These are phyloP conservation scores for Aspergillus campestris DNA, from an alignment of 495 filamentous ascomycete genomes.

Conservation along the genomic window DNA sequence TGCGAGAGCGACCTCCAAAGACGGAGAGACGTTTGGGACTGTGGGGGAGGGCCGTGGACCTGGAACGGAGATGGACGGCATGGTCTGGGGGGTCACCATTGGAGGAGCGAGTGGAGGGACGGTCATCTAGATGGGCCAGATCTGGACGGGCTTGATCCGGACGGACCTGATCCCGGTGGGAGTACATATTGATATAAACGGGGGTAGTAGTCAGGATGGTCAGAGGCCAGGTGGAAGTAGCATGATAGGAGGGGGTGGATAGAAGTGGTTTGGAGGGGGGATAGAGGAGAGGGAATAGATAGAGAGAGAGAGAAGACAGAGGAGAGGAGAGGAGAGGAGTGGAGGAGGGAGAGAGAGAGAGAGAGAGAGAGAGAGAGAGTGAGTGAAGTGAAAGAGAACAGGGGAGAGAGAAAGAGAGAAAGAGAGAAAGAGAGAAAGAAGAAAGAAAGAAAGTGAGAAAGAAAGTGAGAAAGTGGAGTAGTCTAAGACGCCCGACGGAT, in stretches of 20 bases:
- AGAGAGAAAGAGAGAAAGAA: not conserved
- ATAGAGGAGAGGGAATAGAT: too few relatives aligned
- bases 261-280: constrained; percentile 3
- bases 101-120: constrained; percentile 29
- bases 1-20: constrained; percentile 35
- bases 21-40: constrained; percentile 38
- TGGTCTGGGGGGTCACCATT: constrained; percentile 30
- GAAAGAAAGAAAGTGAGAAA: not conserved
- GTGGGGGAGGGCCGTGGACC: constrained; percentile 31
- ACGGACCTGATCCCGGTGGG: too few relatives aligned
- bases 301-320: not conserved
- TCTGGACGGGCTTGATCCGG: too few relatives aligned
- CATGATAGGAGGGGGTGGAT: constrained; percentile 2
- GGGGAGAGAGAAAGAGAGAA: constrained; percentile 2
- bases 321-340: not conserved
- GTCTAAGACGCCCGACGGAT: not conserved
- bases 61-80: constrained; percentile 31
- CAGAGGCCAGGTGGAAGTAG: not conserved
- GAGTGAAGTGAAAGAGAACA: constrained; percentile 3
- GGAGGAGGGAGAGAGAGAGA: constrained; percentile 3
- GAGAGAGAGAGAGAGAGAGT: not conserved
- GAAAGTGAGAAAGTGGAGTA: not conserved
- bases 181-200: too few relatives aligned
- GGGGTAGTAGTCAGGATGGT: too few relatives aligned
- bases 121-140: constrained; percentile 19